Evolutionary conservation across 2,329 filamentous ascomycete species (phyloP).

Genomic region (Xylogone sp.): DNA sequence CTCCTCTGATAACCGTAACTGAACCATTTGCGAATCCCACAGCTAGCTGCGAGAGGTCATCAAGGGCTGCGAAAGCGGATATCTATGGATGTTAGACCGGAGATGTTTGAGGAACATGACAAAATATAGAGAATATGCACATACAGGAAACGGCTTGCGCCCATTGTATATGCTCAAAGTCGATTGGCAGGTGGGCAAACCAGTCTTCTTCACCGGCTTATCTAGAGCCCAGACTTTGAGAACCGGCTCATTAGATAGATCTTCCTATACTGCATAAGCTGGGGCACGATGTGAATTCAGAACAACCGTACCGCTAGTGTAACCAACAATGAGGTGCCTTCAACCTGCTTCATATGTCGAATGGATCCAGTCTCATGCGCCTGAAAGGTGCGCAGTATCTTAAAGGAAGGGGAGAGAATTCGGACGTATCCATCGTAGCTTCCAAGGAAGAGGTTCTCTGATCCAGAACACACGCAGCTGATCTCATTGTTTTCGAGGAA

Average conservation of each 20-base stretch:
- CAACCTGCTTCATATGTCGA: slow-evolving; percentile 88
- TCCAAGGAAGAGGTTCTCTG: slow-evolving; percentile 85
- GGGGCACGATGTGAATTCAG: neutral
- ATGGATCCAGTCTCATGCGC: slow-evolving; percentile 78
- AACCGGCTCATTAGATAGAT: slow-evolving; percentile 80
- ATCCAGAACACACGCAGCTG: slow-evolving; percentile 79
- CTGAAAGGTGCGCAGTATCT: slow-evolving; percentile 79
- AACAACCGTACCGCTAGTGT: slow-evolving; percentile 60
- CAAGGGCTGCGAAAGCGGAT: slow-evolving; percentile 81
- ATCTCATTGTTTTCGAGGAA: slow-evolving; percentile 82
- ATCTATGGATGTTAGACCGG: slow-evolving; percentile 47
- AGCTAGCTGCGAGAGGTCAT: slow-evolving; percentile 87
- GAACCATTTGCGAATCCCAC: slow-evolving; percentile 95
- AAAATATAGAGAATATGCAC: slow-evolving; percentile 19
- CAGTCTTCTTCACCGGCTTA: slow-evolving; percentile 90
- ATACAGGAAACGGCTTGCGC: slow-evolving; percentile 84
- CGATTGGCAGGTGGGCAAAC: slow-evolving; percentile 81
- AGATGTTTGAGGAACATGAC: neutral
- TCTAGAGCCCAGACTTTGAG: slow-evolving; percentile 98
- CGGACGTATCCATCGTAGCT: slow-evolving; percentile 81
- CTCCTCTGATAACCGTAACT: slow-evolving; percentile 88
- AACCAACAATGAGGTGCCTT: slow-evolving; percentile 79
- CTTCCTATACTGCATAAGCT: slow-evolving; percentile 56
- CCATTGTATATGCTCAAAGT: slow-evolving; percentile 85
- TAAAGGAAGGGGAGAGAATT: slow-evolving; percentile 84